Conservation (phyloP, 2,329 filamentous ascomycete species). For the Exophiala calicioides region DNA sequence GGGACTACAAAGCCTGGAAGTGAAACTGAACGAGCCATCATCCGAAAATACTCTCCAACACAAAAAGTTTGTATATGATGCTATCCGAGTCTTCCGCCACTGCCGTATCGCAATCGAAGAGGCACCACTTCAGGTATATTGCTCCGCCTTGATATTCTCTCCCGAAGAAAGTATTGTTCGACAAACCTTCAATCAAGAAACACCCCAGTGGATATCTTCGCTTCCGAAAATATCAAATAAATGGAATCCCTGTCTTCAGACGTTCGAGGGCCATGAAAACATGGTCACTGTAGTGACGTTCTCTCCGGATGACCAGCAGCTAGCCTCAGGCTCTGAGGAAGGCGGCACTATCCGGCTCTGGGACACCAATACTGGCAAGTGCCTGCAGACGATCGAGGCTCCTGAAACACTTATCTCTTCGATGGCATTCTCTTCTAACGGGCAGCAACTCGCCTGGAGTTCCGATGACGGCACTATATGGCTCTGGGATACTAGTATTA, state of each 20-base stretch:
- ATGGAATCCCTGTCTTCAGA: constrained; percentile 2
- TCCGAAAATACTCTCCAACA: background rate
- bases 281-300: background rate
- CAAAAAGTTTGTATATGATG: background rate
- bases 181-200: background rate
- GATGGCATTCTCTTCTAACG: background rate
- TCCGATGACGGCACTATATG: background rate
- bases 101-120: background rate
- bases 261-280: background rate
- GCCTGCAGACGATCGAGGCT: background rate
- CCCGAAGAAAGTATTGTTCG: background rate
- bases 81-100: background rate
- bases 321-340: background rate
- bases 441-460: background rate
- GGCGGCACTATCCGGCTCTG: background rate
- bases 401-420: background rate
- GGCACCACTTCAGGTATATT: background rate
- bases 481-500: too few species aligned
- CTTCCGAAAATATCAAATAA: background rate
- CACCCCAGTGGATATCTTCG: background rate
- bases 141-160: background rate
- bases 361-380: background rate
- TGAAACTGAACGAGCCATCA: background rate
- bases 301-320: background rate
- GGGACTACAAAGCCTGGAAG: background rate